Evolutionary conservation across 495 filamentous ascomycete species (phyloP).

Genomic region (Xylaria telfairii): DNA sequence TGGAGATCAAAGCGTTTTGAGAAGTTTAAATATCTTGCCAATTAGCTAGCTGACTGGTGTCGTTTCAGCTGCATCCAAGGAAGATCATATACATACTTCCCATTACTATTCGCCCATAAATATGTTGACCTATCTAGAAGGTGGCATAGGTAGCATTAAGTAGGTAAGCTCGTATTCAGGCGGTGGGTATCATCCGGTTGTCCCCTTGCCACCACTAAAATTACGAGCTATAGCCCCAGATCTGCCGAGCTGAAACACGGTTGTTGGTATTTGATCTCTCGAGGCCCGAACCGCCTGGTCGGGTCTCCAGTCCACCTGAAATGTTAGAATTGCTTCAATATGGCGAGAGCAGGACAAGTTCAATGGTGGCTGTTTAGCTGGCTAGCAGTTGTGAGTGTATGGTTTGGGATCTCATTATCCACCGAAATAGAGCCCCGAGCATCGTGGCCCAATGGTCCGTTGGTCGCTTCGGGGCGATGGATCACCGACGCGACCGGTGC

Average conservation of each 20-base stretch:
- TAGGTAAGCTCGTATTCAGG: neutral
- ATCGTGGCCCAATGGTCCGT: constrained; percentile 42
- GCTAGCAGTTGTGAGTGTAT: constrained; percentile 20
- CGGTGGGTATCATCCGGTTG: constrained; percentile 9
- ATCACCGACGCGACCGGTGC: constrained; percentile 53
- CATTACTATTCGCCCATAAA: neutral
- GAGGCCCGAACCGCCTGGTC: constrained; percentile 5
- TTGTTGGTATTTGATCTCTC: constrained; percentile 14
- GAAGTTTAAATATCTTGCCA: neutral
- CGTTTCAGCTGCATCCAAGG: neutral
- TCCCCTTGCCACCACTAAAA: constrained; percentile 19
- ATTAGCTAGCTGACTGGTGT: neutral
- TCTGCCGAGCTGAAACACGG: constrained; percentile 20
- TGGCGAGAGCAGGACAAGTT: neutral
- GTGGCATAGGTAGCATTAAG: neutral
- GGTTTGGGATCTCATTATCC: neutral
- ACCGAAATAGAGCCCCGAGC: constrained; percentile 12
- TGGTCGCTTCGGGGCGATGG: constrained; percentile 52
- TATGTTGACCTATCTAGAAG: neutral
- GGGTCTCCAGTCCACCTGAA: neutral
- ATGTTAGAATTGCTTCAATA: constrained; percentile 4
- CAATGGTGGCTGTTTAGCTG: constrained; percentile 18
- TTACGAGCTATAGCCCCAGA: neutral
- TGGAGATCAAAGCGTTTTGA: neutral
- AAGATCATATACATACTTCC: neutral